Evolutionary conservation across 805 yeast genomes (phyloP), one percentile per base, ranked within the genome.

Genomic region (Pichia nanzhaoensis): DNA sequence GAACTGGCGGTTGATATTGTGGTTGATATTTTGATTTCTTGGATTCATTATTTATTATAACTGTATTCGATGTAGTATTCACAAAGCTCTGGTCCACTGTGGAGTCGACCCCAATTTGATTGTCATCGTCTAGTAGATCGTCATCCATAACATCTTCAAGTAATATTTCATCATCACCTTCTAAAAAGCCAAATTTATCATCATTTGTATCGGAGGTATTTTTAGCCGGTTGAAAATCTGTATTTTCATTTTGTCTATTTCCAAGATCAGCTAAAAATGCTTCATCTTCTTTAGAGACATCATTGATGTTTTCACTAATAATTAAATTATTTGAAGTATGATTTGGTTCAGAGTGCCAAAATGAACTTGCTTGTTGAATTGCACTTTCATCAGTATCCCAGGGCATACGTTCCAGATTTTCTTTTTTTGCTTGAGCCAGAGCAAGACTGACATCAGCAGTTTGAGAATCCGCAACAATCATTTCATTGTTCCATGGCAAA

Each of bases 121-220:
- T 34, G 16, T 56, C 55, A 44, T 64, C 65, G 0, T 63, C 64
- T 16, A 60, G 44, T 3, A 57, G 55, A 31, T 69, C 73, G 44
- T 70, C 75, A 46, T 69, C 77, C 45, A 63, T 51, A 10, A 62
- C 43, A 36, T 60, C 65, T 30, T 60, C 66, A 13, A 61, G 35
- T 3, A 73, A 54, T 2, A 70, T 52, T 27, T 73, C 77, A 44
- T 68, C 71, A 45, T 72, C 77, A 6, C 65, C 65, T 33, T 69
- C 73, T 33, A 72, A 56, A 43, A 69, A 68, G 8, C 66, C 64
- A 36, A 70, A 39, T 20, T 39, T 45, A 14, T 46, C 30, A 2
- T 34, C 37, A 17, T 10, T 16, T 3, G 5, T 13, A 2, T 14
- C 36, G 9, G 21, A 34, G 20, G 19, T 32, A 9, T 37, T 7